Percentiles rank a stretch among this genome's conserved stretches.
phyloP scores from a whole-genome alignment of 352 stramenopile genomes.

The Globisporangium splendens region DNA sequence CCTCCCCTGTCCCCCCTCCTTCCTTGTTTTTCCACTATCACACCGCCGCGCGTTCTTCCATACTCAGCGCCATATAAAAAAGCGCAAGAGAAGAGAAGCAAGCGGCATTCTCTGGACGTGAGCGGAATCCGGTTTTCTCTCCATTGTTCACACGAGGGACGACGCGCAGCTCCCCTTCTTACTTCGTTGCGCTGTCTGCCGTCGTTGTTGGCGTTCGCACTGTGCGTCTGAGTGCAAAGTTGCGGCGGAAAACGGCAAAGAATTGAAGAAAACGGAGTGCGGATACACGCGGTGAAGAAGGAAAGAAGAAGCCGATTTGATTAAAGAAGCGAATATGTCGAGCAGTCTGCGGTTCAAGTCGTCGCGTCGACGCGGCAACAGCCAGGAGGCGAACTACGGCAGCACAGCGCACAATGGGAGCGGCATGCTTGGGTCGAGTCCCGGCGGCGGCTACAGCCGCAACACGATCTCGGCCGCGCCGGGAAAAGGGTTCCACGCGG shows the following conservation, averaged over 20 bases:
- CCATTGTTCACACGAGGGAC: no score
- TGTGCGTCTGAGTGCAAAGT: no score
- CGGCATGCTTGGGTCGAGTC: slow-evolving; percentile 33
- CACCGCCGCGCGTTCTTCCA: neutral
- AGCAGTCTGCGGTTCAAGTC: slow-evolving; percentile 72
- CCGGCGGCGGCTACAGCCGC: slow-evolving; percentile 32
- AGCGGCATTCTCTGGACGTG: no score
- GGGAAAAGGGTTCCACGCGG: slow-evolving; percentile 26
- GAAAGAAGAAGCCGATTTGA: neutral
- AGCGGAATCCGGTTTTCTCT: no score
- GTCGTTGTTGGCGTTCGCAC: no score
- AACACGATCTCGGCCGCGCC: slow-evolving; percentile 55
- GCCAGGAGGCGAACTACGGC: slow-evolving; percentile 45
- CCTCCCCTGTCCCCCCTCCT: neutral
- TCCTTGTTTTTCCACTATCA: neutral
- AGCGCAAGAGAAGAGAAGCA: no score
- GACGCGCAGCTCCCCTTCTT: no score
- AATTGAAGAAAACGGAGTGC: neutral
- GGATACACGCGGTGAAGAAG: no score
- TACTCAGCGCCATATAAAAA: no score
- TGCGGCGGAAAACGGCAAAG: no score
- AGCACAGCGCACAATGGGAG: slow-evolving; percentile 22
- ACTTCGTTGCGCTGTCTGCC: no score
- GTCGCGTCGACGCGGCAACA: slow-evolving; percentile 61
- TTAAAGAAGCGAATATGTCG: slow-evolving; percentile 17